Base-by-base conservation (phyloP, 148 eudicot species). In the Rhododendron mucronatum region DNA sequence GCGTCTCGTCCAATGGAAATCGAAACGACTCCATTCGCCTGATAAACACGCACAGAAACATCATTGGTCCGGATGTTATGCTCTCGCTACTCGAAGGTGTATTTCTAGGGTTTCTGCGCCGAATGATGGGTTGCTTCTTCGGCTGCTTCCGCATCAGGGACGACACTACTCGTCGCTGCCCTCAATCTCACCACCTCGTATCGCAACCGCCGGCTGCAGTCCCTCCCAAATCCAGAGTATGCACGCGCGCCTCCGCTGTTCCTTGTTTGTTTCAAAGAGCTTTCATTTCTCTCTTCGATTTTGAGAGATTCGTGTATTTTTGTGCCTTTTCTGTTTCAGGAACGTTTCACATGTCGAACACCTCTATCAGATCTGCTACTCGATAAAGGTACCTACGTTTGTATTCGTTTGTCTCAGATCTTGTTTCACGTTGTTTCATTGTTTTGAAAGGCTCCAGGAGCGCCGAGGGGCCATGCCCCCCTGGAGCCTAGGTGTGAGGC, bases 71-170 rank as follows among this genome's bases (percentile, higher is more conserved):
- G 23, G 71, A 87, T 87, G 88, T 77, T 83, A 83, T 83, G 86
- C 41, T 78, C 41, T 78, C 76, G 33, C 15, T 77, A 77, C 28
- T 87, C 18, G 85, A 83, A 50, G 45, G 84, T 41, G 82, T 35
- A 26, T 30, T 87, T 13, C 50, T 76, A 83, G 83, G 85, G 83
- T 88, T 82, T 74, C 90, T 92, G 80, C 85, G 91, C 88, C 82
- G 78, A 83, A 82, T 88, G 10, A 90, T 92, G 92, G 88, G 88
- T 71, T 92, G 92, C 78, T 89, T 92, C 82, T 90, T 90, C 82
- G 90, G 89, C 78, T 92, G 93, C 73, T 92, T 92, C 63, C 53
- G 92, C 18, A 11, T 87, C 82, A 85, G 86, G 18, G 86, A 86
- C 84, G 50, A 83, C 18, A 41, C 50, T 10, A 47, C 53, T 30